A percentile compares a stretch with the other conserved stretches of the same genome.
phyloP scores from a whole-genome alignment of 805 yeast species.

The Kurtzmaniella cleridarum region DNA sequence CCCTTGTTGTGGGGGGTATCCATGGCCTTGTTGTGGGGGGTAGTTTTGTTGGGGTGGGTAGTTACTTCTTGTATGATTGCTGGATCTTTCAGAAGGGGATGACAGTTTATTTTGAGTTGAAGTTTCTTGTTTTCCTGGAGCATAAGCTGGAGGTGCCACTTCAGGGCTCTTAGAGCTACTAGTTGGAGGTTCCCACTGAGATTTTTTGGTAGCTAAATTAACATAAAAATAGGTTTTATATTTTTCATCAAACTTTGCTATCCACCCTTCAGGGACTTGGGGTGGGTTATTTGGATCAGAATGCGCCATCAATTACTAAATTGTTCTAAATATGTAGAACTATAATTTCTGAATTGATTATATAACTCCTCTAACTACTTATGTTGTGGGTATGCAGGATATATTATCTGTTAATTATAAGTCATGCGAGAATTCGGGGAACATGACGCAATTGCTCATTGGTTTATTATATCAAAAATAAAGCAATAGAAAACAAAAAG shows the following conservation, averaged over 20 bases:
- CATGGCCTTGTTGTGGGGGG: conserved; percentile 8
- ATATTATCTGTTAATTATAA: no score
- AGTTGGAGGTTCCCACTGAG: conserved; percentile 87
- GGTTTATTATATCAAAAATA: no score
- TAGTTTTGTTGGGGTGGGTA: conserved; percentile 10
- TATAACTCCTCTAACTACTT: no score
- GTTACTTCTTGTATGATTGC: conserved; percentile 7
- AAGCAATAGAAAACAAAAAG: no score
- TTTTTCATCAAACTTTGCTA: conserved; percentile 65
- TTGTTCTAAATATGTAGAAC: neutral
- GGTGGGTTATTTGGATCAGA: conserved; percentile 38
- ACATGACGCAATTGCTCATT: no score
- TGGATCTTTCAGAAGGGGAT: conserved; percentile 8
- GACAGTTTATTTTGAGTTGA: conserved; percentile 9
- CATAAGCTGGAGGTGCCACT: conserved; percentile 43
- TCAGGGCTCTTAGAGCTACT: conserved; percentile 28
- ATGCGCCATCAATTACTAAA: neutral
- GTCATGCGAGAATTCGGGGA: no score
- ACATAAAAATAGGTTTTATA: conserved; percentile 79
- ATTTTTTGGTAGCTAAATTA: conserved; percentile 59
- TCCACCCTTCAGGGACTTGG: conserved; percentile 63
- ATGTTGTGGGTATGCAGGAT: no score
- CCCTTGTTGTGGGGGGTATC: conserved; percentile 19
- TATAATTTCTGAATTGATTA: neutral
- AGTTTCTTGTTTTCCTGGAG: conserved; percentile 7